These are phyloP conservation scores for Colletotrichum camelliae DNA, from an alignment of 2,329 filamentous ascomycete species.

Conservation along the genomic window DNA sequence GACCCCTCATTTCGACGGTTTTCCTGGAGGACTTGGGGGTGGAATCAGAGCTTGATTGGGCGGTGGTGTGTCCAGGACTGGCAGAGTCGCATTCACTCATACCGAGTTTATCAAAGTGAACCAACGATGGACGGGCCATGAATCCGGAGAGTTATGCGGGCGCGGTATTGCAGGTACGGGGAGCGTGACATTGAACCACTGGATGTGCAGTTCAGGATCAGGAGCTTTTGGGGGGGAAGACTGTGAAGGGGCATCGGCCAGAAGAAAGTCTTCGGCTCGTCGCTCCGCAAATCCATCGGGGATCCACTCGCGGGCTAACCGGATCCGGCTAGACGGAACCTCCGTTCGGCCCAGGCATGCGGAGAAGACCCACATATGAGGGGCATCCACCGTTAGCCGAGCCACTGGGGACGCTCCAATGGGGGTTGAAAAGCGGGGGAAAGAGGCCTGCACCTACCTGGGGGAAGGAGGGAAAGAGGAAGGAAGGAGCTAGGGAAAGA, in stretches of 20 bases:
- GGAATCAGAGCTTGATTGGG: neutral
- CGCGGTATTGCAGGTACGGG: constrained; percentile 5
- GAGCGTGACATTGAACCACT: neutral
- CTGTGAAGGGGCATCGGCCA: neutral
- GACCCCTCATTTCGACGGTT: neutral
- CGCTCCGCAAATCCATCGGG: constrained; percentile 9
- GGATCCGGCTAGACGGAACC: neutral
- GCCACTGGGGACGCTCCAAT: neutral
- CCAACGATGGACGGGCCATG: constrained; percentile 8
- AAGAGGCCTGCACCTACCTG: neutral
- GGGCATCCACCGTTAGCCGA: neutral
- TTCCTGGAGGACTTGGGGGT: neutral
- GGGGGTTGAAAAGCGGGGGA: constrained; percentile 7
- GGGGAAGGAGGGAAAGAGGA: neutral
- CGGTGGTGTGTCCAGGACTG: neutral
- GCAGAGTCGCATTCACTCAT: neutral
- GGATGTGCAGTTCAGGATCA: neutral
- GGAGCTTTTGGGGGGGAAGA: neutral
- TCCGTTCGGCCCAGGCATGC: constrained; percentile 1
- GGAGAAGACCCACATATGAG: constrained; percentile 5
- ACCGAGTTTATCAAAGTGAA: neutral
- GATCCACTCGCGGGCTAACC: neutral
- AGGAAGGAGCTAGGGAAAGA: neutral
- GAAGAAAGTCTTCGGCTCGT: constrained; percentile 12
- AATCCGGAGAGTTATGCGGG: constrained; percentile 14